Conservation (phyloP, 2,329 filamentous ascomycete species). For the Fusarium pseudocircinatum region DNA sequence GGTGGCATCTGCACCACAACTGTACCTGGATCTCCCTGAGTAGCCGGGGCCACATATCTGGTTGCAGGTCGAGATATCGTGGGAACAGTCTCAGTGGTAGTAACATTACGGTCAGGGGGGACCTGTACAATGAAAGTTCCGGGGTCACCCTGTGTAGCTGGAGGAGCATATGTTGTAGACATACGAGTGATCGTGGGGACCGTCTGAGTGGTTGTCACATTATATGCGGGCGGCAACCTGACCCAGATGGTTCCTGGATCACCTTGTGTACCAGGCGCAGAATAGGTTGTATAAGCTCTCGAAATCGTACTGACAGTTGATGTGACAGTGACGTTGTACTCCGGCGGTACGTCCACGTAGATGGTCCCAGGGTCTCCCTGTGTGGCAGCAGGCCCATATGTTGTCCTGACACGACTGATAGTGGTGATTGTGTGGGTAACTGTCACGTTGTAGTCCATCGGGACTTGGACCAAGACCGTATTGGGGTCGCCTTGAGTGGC, state of each 20-base stretch:
- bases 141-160: constrained; percentile 1
- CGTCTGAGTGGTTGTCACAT: constrained; percentile 3
- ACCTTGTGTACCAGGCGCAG: neutral
- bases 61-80: constrained; percentile 8
- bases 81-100: neutral
- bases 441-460: neutral
- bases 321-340: constrained; percentile 2
- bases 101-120: neutral
- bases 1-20: constrained; percentile 11
- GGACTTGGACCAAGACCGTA: neutral
- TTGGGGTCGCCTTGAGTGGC: neutral
- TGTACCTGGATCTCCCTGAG: constrained; percentile 14
- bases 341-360: neutral
- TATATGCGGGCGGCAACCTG: neutral
- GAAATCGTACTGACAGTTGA: neutral
- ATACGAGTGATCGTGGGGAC: neutral
- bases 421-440: neutral
- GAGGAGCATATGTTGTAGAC: constrained; percentile 5
- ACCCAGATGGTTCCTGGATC: constrained; percentile 17
- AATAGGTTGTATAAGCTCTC: constrained; percentile 1
- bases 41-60: neutral
- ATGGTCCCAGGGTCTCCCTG: constrained; percentile 11
- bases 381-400: neutral
- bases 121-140: constrained; percentile 9
- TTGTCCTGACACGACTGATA: neutral